Base-by-base conservation (phyloP, 2,329 filamentous ascomycete species). In the Cercospora sp. region DNA sequence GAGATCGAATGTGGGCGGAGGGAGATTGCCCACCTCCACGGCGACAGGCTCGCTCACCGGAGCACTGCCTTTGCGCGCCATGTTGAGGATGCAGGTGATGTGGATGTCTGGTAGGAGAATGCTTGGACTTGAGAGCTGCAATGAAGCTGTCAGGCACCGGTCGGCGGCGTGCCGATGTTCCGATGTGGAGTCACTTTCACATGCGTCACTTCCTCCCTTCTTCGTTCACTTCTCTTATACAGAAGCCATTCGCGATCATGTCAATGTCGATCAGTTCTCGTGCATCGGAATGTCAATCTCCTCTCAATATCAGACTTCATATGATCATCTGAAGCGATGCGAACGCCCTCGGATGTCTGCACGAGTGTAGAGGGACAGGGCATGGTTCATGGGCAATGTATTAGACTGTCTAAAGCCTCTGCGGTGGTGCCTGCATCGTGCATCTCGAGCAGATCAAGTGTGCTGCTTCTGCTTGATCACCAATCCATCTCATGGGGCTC, bases 1-100 rank as follows among this genome's bases (percentile, higher is more conserved):
- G 51, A 99, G 86, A 75, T 98, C 95, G 73, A 98, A 90, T 77
- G 94, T 97, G 9, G 94, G 94, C 6, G 87, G 81, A 18, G 75
- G 72, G 20, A 76, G 63, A 42, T 70, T 65, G 53, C 57, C 67
- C 53, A n/a, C 26, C 20, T 60, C 23, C 31, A 30, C 18, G 1
- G 20, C 31, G 13, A 51, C n/a, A 23, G 55, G 26, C 36, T 65
- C 42, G 40, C 33, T 28, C 23, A 12, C 26, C 45, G 63, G 33
- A 60, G 23, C 42, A n/a, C 28, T 65, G 55, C 55, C 55, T 28
- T 60, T 60, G 28, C 63, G 63, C 63, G 40, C 63, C 63, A 65
- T 65, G 26, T 28, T 60, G 33, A 16, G 6, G 13, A 1, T 36
- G 36, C 20, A 61, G 7, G 26, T 10, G 7, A 48, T 9, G 42